A percentile compares a stretch with the other conserved stretches of the same genome.
phyloP scores from a whole-genome alignment of 768 basidiomycete species.

The Boletus huronensis region DNA sequence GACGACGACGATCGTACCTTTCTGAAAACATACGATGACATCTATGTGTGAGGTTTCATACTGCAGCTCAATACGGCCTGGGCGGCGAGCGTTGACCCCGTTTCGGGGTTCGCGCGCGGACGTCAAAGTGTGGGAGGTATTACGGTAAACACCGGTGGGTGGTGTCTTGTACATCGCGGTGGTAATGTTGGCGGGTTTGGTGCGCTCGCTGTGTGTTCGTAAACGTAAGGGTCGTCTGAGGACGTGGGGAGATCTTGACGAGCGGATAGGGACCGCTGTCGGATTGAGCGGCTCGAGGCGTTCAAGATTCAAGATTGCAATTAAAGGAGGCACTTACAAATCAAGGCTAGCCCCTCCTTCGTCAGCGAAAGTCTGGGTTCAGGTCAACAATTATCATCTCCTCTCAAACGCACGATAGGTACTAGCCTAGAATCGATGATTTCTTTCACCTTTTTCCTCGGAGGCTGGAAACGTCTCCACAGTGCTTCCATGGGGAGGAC shows the following conservation, averaged over 20 bases:
- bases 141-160: constrained; percentile 42
- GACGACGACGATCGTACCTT: constrained; percentile 42
- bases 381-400: not conserved
- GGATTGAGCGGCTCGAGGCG: not conserved
- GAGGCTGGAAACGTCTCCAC: not conserved
- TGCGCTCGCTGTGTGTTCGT: constrained; percentile 42
- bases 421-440: too few relatives aligned
- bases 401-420: too few relatives aligned
- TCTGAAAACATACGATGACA: constrained; percentile 40
- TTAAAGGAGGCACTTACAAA: not conserved
- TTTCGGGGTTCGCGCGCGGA: constrained; percentile 27
- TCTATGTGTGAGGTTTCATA: constrained; percentile 25
- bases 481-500: not conserved
- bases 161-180: constrained; percentile 42
- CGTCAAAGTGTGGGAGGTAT: constrained; percentile 41
- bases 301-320: too few relatives aligned
- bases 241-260: not conserved
- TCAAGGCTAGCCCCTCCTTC: not conserved
- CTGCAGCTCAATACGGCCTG: constrained; percentile 37
- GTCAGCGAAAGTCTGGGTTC: too few relatives aligned
- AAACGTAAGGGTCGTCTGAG: constrained; percentile 42
- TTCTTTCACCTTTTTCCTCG: too few relatives aligned
- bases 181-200: constrained; percentile 38
- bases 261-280: not conserved
- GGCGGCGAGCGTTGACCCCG: constrained; percentile 28